Conservation (phyloP, 2,329 filamentous ascomycete genomes). For the Cordyceps militaris region DNA sequence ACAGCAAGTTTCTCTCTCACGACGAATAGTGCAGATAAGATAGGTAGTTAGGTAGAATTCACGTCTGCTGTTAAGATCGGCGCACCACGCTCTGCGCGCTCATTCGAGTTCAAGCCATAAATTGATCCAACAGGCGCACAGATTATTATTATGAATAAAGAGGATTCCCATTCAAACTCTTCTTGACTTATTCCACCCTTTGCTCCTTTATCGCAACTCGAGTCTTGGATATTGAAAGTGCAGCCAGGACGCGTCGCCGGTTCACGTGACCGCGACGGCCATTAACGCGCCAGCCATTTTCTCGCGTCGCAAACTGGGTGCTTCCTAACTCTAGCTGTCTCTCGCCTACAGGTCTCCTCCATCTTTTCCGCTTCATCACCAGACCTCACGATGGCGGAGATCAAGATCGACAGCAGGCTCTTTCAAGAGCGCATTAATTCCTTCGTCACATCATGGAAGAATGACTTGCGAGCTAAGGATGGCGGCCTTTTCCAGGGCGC, state of each 20-base stretch:
- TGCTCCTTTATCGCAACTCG: too few relatives aligned
- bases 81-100: too few relatives aligned
- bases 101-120: too few relatives aligned
- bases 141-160: too few relatives aligned
- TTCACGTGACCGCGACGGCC: constrained; percentile 31
- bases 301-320: constrained; percentile 27
- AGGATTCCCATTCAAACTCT: too few relatives aligned
- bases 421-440: constrained; percentile 91
- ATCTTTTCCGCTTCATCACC: constrained; percentile 20
- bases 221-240: not conserved
- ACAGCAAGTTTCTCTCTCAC: too few relatives aligned
- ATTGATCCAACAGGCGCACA: too few relatives aligned
- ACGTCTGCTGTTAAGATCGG: too few relatives aligned
- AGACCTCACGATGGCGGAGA: constrained; percentile 59
- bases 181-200: too few relatives aligned
- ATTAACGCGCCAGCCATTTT: constrained; percentile 38
- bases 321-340: constrained; percentile 6
- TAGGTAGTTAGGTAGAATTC: too few relatives aligned
- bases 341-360: constrained; percentile 20
- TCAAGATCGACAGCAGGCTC: constrained; percentile 87
- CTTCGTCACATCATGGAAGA: constrained; percentile 89
- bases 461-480: constrained; percentile 84
- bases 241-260: not conserved
- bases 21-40: too few relatives aligned
- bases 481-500: constrained; percentile 75